Evolutionary conservation across 148 eudicot species (phyloP).

Genomic region (Nepenthes mirabilis): DNA sequence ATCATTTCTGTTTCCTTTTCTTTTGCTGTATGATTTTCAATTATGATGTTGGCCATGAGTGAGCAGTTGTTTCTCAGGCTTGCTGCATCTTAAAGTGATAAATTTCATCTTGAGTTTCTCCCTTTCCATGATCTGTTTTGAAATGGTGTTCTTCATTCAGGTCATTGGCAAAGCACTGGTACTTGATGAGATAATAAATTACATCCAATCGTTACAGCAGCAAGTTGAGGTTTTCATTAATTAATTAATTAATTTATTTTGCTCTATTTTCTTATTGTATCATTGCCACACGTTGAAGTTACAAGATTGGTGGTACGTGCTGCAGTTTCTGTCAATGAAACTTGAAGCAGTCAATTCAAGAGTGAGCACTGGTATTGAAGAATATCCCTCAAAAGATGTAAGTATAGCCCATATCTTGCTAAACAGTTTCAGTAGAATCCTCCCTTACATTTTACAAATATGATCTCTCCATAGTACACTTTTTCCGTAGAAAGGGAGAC

Average conservation of each 20-base stretch:
- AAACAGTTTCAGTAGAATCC: not conserved
- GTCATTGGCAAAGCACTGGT: conserved; percentile 91
- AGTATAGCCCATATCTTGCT: conserved; percentile 12
- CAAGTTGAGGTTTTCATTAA: conserved; percentile 70
- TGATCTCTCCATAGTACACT: not conserved
- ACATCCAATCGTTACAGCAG: conserved; percentile 81
- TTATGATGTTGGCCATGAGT: too few species aligned
- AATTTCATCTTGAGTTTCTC: too few species aligned
- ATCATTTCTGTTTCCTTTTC: not conserved
- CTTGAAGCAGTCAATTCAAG: conserved; percentile 84
- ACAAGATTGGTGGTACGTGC: conserved; percentile 6
- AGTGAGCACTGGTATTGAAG: conserved; percentile 45
- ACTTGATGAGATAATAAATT: conserved; percentile 93
- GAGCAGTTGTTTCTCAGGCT: not conserved
- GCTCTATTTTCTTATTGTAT: conserved; percentile 1
- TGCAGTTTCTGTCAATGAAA: conserved; percentile 94
- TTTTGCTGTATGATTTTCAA: not conserved
- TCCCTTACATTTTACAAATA: too few species aligned
- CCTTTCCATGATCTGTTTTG: not conserved
- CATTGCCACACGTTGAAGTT: conserved; percentile 4
- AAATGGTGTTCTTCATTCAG: conserved; percentile 17
- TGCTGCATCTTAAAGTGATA: too few species aligned
- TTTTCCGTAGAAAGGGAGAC: not conserved
- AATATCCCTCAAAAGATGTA: conserved; percentile 78
- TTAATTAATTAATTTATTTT: not conserved